These are phyloP conservation scores for Cystobasidiaceae sp. DNA, from an alignment of 1,284 basidiomycete species.

Conservation along the genomic window DNA sequence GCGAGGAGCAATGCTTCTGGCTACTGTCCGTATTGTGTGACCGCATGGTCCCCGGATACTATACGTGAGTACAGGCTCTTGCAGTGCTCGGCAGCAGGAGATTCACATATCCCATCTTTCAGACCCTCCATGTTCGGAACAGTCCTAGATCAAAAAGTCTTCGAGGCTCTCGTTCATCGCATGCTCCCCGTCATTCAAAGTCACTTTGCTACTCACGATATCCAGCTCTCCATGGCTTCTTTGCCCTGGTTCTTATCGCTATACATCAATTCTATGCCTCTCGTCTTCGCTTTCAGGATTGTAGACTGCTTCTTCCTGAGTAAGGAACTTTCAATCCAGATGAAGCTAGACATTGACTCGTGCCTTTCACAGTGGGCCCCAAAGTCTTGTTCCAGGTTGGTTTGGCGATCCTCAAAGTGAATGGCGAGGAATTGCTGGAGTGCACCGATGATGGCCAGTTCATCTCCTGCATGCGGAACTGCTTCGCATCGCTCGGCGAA, in stretches of 20 bases:
- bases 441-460: slow-evolving; percentile 97
- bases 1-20: slow-evolving; percentile 99
- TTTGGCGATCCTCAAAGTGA: slow-evolving; percentile 93
- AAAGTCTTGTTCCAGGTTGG: slow-evolving; percentile 95
- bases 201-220: slow-evolving; percentile 85
- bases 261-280: slow-evolving; percentile 98
- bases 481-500: slow-evolving; percentile 88
- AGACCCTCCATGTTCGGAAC: slow-evolving; percentile 99
- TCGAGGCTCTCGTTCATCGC: slow-evolving; percentile 89
- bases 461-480: slow-evolving; percentile 88
- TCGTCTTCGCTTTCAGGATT: slow-evolving; percentile 97
- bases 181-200: slow-evolving; percentile 78
- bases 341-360: too few relatives aligned
- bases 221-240: slow-evolving; percentile 93
- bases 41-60: slow-evolving; percentile 91
- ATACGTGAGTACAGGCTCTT: slow-evolving; percentile 60
- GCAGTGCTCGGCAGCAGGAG: too few relatives aligned
- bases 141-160: slow-evolving; percentile 92
- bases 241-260: slow-evolving; percentile 89
- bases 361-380: slow-evolving; percentile 58
- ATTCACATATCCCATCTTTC: too few relatives aligned
- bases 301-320: slow-evolving; percentile 97
- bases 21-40: slow-evolving; percentile 92
- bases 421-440: slow-evolving; percentile 87
- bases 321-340: slow-evolving; percentile 49